phyloP scores from a whole-genome alignment of 169 alveolate genomes.

The Plasmodium gallinaceum region DNA sequence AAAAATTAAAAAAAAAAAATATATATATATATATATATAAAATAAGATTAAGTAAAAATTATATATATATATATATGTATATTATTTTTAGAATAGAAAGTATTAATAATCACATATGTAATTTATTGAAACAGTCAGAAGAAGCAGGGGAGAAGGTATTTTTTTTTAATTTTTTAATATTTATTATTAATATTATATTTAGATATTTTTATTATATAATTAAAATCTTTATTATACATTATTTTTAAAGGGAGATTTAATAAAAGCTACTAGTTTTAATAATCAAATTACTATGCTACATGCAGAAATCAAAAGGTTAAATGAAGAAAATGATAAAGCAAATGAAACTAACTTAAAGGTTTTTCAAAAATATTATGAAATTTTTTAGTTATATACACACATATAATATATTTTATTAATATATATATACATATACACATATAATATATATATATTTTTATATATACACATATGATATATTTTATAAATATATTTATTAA shows the following conservation, averaged over 20 bases:
- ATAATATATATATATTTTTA: slow-evolving; percentile 12
- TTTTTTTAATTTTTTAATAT: slow-evolving; percentile 4
- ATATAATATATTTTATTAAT: no score
- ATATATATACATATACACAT: not conserved
- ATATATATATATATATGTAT: slow-evolving; percentile 17
- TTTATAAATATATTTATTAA: not conserved
- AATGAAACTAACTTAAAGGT: slow-evolving; percentile 55
- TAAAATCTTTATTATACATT: not conserved
- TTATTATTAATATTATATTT: not conserved
- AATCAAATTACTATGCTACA: slow-evolving; percentile 81
- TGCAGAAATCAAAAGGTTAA: slow-evolving; percentile 68
- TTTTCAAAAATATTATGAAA: not conserved
- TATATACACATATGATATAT: not conserved
- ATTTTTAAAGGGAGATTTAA: slow-evolving; percentile 79
- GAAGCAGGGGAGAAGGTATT: slow-evolving; percentile 81
- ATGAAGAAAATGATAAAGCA: slow-evolving; percentile 31
- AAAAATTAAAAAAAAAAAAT: not conserved
- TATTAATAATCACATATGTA: slow-evolving; percentile 79
- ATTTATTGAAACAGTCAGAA: slow-evolving; percentile 79
- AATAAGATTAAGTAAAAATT: no score
- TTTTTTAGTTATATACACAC: not conserved
- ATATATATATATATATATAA: not conserved
- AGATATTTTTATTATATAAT: not conserved
- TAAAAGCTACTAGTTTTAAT: slow-evolving; percentile 79
- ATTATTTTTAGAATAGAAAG: slow-evolving; percentile 73